Evolutionary conservation across 176 grass and related monocot genomes (phyloP).

Genomic region (Aegilops tauschii): DNA sequence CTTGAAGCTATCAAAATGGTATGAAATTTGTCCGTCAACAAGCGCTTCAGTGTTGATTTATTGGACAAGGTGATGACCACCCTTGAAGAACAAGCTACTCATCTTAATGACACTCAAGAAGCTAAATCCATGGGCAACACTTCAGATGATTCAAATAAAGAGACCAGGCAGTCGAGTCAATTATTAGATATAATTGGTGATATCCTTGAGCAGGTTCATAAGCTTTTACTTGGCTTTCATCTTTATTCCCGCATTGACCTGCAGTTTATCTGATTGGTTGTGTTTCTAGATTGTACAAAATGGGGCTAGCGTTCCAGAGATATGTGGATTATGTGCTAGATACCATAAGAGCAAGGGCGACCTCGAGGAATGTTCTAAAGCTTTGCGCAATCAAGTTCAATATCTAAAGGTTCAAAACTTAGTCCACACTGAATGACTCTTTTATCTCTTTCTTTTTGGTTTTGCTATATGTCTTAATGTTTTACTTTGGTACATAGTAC

Average conservation of each 20-base stretch:
- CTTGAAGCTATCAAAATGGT: conserved; percentile 84
- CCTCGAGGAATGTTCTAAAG: conserved; percentile 75
- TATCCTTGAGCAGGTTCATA: conserved; percentile 74
- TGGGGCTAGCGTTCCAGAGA: conserved; percentile 59
- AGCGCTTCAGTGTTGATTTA: conserved; percentile 58
- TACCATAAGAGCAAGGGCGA: conserved; percentile 83
- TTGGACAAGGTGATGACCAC: conserved; percentile 68
- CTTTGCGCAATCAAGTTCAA: conserved; percentile 82
- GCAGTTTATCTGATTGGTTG: conserved; percentile 5
- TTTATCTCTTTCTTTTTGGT: neutral
- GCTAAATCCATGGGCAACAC: conserved; percentile 28
- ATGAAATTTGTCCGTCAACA: conserved; percentile 65
- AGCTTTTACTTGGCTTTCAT: conserved; percentile 13
- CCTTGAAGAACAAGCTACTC: conserved; percentile 45
- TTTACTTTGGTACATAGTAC: neutral
- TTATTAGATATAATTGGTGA: conserved; percentile 80
- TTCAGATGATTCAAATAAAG: conserved; percentile 38
- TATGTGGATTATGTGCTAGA: conserved; percentile 87
- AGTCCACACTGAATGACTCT: neutral
- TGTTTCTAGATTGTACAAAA: conserved; percentile 47
- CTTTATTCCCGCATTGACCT: neutral
- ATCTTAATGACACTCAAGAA: conserved; percentile 36
- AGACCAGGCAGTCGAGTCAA: conserved; percentile 46
- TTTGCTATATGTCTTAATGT: neutral
- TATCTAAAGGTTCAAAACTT: conserved; percentile 70